Evolutionary conservation across 805 yeast species (phyloP), one percentile per base, ranked within the genome.

Genomic region (Wickerhamomyces sydowiorum): DNA sequence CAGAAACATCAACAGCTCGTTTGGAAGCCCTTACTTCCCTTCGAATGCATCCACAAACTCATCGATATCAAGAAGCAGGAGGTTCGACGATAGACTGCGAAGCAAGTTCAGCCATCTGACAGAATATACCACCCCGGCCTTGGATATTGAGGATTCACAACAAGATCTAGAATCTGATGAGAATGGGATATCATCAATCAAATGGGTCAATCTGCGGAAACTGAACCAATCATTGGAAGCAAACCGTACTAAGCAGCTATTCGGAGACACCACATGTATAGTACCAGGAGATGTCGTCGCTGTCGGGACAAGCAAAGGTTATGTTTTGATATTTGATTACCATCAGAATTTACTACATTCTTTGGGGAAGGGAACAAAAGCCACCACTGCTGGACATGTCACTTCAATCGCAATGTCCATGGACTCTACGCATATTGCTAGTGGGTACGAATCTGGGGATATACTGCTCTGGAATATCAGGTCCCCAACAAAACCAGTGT

Each of bases 231-330:
- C 54, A 19, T 38, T 72, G 3, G 66, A 61, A 45, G 59, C 70
- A 2, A 57, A 59, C 1, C 49, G 60, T 12, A 55, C 68, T 1
- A 38, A 56, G 25, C 39, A 57, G 3, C 59, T 60, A 8, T 69
- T 72, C 50, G 90, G 91, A 0, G 67, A 71, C 2, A 78, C 82
- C 0, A 64, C 75, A 0, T 57, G 68, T 21, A 52, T 78, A 13
- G 57, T 67, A 0, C 65, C 74, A 0, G 68, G 75, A 9, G 72
- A 67, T 27, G 51, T 71, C 25, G 65, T 83, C 7, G 78, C 78
- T 0, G 52, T 89, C 7, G 96, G 95, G 2, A 89, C 96, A 0
- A 53, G 73, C 0, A 74, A 73, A 39, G 96, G 96, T 2, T 64
- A 59, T 29, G 65, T 87, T 0, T 59, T 86, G 5, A 67, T 84